Percentiles rank a stretch among this genome's conserved stretches.
These are phyloP conservation scores for Xylaria cubensis DNA, from an alignment of 495 filamentous ascomycete genomes.

Conservation along the genomic window DNA sequence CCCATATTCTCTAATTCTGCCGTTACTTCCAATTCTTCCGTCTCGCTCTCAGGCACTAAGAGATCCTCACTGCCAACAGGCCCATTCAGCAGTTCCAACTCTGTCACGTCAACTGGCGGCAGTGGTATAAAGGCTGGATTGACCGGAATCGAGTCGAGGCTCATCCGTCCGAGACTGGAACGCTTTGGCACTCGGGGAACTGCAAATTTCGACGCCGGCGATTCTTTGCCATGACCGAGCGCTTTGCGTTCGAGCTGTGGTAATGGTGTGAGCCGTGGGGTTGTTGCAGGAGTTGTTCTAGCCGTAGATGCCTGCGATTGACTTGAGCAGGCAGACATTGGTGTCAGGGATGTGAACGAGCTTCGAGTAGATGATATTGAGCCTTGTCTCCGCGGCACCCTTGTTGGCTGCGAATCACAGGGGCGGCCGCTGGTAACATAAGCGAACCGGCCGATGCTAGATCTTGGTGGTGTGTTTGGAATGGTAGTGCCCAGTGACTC, in stretches of 20 bases:
- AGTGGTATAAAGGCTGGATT: conserved; percentile 52
- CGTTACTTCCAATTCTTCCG: conserved; percentile 45
- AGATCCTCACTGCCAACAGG: conserved; percentile 76
- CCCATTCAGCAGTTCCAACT: conserved; percentile 47
- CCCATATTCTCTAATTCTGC: conserved; percentile 33
- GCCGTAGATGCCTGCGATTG: conserved; percentile 44
- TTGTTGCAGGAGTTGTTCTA: conserved; percentile 35
- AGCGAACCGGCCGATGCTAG: conserved; percentile 31
- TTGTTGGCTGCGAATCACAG: not conserved
- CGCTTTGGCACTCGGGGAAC: conserved; percentile 63
- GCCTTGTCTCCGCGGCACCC: conserved; percentile 29
- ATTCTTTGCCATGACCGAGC: conserved; percentile 39
- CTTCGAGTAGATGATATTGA: conserved; percentile 36
- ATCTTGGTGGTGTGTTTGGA: conserved; percentile 33
- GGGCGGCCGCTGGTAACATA: conserved; percentile 20
- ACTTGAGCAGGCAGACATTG: conserved; percentile 43
- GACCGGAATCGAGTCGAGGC: conserved; percentile 43
- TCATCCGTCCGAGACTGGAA: conserved; percentile 63
- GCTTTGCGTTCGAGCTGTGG: conserved; percentile 56
- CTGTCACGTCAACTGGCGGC: conserved; percentile 48
- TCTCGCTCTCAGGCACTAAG: conserved; percentile 71
- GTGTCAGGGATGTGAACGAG: conserved; percentile 35
- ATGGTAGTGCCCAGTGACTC: conserved; percentile 1
- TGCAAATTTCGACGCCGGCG: conserved; percentile 49
- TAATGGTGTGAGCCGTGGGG: conserved; percentile 47